Conservation (phyloP, 169 alveolate genomes). For the Toxoplasma gondii region DNA sequence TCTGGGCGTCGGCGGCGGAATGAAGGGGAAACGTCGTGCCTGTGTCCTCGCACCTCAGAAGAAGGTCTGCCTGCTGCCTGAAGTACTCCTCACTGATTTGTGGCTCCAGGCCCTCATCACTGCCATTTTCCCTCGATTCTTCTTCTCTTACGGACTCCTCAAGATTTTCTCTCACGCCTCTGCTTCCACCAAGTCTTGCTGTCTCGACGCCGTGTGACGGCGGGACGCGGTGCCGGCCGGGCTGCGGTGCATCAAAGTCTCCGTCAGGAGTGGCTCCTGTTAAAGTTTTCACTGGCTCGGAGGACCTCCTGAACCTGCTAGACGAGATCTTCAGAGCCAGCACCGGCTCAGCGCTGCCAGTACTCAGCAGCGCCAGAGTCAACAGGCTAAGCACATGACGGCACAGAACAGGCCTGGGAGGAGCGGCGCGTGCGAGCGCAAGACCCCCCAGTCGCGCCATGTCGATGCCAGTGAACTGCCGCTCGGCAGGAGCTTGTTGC, state of each 20-base stretch:
- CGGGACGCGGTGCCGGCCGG: no score
- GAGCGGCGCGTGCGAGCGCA: neutral
- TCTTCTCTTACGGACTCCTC: no score
- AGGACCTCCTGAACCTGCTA: no score
- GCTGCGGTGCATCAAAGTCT: no score
- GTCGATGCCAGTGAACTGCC: neutral
- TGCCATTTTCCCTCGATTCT: no score
- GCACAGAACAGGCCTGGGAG: neutral
- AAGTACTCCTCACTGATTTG: neutral
- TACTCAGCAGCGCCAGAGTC: neutral
- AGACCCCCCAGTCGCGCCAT: neutral
- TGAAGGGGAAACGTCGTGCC: neutral
- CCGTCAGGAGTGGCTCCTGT: no score
- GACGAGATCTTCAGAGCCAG: no score
- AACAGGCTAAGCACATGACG: neutral
- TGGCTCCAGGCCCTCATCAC: neutral
- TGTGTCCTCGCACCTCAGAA: neutral
- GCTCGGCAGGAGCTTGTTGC: neutral
- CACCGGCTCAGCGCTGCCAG: no score
- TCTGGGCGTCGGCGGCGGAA: neutral
- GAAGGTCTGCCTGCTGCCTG: neutral
- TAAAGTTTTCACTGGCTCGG: no score
- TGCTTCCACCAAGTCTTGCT: no score
- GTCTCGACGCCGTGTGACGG: no score
- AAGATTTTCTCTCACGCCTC: no score